phyloP scores from a whole-genome alignment of 306 rosid genomes.

The Herpetospermum pedunculosum region DNA sequence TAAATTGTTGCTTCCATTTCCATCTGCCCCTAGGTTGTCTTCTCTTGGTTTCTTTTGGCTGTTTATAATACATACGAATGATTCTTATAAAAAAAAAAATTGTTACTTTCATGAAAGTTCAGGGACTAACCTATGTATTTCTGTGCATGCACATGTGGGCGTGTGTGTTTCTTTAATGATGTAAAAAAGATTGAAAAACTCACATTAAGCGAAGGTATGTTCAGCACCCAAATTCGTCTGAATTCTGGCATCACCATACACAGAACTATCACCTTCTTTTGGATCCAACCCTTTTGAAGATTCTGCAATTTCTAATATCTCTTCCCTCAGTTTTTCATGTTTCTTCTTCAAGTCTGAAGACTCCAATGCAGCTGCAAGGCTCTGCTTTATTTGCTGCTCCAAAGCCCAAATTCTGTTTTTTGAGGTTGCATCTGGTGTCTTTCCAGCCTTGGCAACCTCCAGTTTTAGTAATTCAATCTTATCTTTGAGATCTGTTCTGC shows the following conservation, averaged over 20 bases:
- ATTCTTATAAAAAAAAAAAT: too few species aligned
- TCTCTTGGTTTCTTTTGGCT: too few species aligned
- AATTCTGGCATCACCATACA: conserved; percentile 22
- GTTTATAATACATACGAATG: too few species aligned
- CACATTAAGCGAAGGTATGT: conserved; percentile 38
- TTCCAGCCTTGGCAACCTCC: conserved; percentile 60
- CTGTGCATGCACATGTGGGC: background rate
- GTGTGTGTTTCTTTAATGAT: background rate
- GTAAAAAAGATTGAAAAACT: conserved; percentile 26
- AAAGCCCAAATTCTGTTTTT: conserved; percentile 51
- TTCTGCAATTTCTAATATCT: conserved; percentile 27
- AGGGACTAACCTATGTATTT: background rate
- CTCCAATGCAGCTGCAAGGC: conserved; percentile 44
- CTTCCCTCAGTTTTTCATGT: conserved; percentile 43
- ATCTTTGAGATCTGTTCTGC: conserved; percentile 47
- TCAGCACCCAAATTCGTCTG: conserved; percentile 35
- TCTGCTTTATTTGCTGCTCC: conserved; percentile 50
- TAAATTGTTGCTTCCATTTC: too few species aligned
- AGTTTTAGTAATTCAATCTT: conserved; percentile 49
- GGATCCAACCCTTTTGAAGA: conserved; percentile 23
- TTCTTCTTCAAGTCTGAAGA: conserved; percentile 51
- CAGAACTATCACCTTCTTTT: conserved; percentile 14
- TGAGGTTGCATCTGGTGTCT: conserved; percentile 39
- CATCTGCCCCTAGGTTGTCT: too few species aligned
- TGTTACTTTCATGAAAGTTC: too few species aligned